Evolutionary conservation across 2,329 filamentous ascomycete genomes (phyloP).

Genomic region (Biscogniauxia sp.): DNA sequence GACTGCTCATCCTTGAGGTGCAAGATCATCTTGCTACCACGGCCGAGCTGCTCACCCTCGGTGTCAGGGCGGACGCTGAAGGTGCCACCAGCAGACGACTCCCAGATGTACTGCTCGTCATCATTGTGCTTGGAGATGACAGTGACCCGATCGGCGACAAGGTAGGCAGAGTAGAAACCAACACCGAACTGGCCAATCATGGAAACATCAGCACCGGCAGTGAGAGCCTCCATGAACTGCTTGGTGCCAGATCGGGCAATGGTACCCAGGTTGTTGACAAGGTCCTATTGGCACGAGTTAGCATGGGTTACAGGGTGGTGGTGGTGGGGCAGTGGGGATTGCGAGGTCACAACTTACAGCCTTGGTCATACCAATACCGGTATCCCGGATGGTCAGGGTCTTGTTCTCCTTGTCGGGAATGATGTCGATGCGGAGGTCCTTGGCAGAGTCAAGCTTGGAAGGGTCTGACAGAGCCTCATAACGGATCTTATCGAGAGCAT

Average conservation of each 20-base stretch:
- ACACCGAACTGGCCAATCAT: conserved; percentile 99
- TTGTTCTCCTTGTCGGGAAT: conserved; percentile 97
- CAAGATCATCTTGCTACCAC: conserved; percentile 96
- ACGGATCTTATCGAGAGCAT: conserved; percentile 99
- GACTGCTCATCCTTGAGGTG: conserved; percentile 99
- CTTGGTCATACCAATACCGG: conserved; percentile 99
- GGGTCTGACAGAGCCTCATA: conserved; percentile 98
- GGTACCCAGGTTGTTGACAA: conserved; percentile 99
- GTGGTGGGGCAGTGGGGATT: not conserved
- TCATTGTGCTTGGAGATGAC: conserved; percentile 99
- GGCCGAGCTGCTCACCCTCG: conserved; percentile 85
- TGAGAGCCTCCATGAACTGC: conserved; percentile 99
- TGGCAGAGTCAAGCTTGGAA: conserved; percentile 93
- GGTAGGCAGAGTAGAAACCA: conserved; percentile 99
- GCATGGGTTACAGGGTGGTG: conserved; percentile 18
- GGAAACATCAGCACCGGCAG: conserved; percentile 97
- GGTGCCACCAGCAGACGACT: conserved; percentile 94
- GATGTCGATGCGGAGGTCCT: conserved; percentile 98
- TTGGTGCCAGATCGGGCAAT: conserved; percentile 99
- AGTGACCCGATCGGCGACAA: conserved; percentile 93
- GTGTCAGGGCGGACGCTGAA: conserved; percentile 92
- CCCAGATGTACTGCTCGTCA: conserved; percentile 99
- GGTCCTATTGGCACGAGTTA: conserved; percentile 62
- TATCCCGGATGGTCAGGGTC: conserved; percentile 96
- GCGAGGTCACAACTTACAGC: conserved; percentile 65